phyloP scores from a whole-genome alignment of 305 asterid species.

The Rubia tinctorum region DNA sequence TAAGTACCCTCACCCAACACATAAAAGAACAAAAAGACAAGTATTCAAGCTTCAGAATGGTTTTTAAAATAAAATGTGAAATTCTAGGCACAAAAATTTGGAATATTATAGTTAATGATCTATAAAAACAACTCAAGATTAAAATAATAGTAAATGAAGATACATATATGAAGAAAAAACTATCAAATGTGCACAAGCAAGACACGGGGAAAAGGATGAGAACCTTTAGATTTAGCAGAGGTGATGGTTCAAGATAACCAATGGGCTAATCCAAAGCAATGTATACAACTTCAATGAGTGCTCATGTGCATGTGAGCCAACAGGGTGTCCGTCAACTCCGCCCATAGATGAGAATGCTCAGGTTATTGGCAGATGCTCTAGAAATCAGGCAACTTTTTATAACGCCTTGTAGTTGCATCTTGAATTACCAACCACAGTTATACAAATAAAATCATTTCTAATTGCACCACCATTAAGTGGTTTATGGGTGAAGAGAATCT shows the following conservation, averaged over 20 bases:
- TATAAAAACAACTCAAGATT: neutral
- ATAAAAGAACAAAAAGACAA: too few relatives aligned
- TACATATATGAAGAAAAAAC: neutral
- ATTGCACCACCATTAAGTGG: too few relatives aligned
- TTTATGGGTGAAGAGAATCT: too few relatives aligned
- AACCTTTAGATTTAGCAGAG: slow-evolving; percentile 81
- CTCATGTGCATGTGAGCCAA: slow-evolving; percentile 95
- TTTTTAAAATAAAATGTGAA: neutral
- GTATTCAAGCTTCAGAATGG: too few relatives aligned
- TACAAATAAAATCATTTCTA: too few relatives aligned
- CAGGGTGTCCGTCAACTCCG: slow-evolving; percentile 60
- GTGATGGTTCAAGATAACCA: slow-evolving; percentile 85
- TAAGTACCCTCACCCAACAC: too few relatives aligned
- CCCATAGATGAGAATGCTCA: too few relatives aligned
- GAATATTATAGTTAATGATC: neutral
- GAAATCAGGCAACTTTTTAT: too few relatives aligned
- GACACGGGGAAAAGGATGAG: slow-evolving; percentile 12
- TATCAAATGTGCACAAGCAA: neutral
- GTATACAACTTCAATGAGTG: slow-evolving; percentile 86
- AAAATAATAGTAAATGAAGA: neutral
- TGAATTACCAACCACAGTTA: too few relatives aligned
- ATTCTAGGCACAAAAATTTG: neutral
- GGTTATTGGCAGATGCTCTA: too few relatives aligned
- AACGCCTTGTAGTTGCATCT: too few relatives aligned
- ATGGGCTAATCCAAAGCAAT: slow-evolving; percentile 97